phyloP scores from a whole-genome alignment of 2,329 filamentous ascomycete species.

The Massarina eburnea region DNA sequence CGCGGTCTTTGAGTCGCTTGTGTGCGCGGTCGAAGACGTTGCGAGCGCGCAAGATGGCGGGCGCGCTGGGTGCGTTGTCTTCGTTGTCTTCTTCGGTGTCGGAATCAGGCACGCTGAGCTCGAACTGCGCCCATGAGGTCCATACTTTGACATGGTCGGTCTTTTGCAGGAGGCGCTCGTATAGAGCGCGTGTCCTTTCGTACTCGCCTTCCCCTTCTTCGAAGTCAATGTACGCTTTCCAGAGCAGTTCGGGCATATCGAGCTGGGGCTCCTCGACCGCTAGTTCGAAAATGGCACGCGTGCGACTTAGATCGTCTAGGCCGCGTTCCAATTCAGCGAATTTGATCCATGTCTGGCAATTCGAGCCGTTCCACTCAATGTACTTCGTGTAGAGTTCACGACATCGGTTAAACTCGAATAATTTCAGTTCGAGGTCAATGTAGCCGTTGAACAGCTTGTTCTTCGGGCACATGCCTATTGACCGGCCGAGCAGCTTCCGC shows the following conservation, averaged over 20 bases:
- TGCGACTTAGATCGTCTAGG: constrained; percentile 84
- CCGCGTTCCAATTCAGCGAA: constrained; percentile 93
- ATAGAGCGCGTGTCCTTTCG: constrained; percentile 75
- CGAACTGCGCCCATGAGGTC: constrained; percentile 98
- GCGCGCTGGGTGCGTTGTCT: constrained; percentile 70
- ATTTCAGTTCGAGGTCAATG: constrained; percentile 85
- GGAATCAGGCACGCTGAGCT: constrained; percentile 86
- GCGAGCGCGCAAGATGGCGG: constrained; percentile 79
- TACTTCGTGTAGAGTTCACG: constrained; percentile 92
- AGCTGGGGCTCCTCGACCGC: constrained; percentile 79
- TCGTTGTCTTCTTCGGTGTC: constrained; percentile 60
- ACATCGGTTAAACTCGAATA: constrained; percentile 92
- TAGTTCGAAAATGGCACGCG: constrained; percentile 88
- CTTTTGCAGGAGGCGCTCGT: constrained; percentile 88
- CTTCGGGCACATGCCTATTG: constrained; percentile 93
- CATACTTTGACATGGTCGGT: constrained; percentile 99
- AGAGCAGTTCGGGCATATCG: constrained; percentile 96
- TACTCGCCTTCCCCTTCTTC: constrained; percentile 95
- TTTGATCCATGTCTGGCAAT: constrained; percentile 93
- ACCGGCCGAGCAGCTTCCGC: constrained; percentile 84
- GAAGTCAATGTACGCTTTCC: constrained; percentile 99
- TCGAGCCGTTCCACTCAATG: constrained; percentile 86
- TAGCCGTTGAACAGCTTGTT: constrained; percentile 94
- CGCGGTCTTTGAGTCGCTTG: constrained; percentile 82
- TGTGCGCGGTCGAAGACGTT: constrained; percentile 83